Percentiles rank a stretch among this genome's conserved stretches.
Evolutionary conservation across 371 early-diverging fungal genomes (phyloP).

Genomic region (Saksenaea vasiformis): DNA sequence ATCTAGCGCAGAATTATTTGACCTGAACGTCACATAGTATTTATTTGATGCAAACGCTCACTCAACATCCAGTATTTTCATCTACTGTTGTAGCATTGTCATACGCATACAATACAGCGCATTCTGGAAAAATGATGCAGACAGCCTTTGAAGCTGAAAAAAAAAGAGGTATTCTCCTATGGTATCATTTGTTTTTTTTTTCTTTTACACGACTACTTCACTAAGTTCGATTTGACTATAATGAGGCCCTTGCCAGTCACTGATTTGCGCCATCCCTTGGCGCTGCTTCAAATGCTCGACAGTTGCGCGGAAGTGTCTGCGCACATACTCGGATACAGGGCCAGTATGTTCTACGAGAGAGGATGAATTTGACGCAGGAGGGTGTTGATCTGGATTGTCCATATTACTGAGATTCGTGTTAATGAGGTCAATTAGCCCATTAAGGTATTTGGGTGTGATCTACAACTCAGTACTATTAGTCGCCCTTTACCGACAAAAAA

Average conservation of each 20-base stretch:
- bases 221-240: constrained; percentile 32
- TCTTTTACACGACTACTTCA: neutral
- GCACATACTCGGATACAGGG: constrained; percentile 61
- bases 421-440: constrained; percentile 82
- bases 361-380: constrained; percentile 52
- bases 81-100: too few species aligned
- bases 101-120: too few species aligned
- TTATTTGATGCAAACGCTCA: too few species aligned
- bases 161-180: neutral
- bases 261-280: constrained; percentile 24
- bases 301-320: constrained; percentile 65
- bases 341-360: constrained; percentile 55
- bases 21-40: too few species aligned
- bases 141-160: too few species aligned
- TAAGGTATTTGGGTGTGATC: constrained; percentile 79
- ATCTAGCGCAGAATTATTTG: too few species aligned
- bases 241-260: constrained; percentile 21
- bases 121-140: too few species aligned
- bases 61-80: too few species aligned
- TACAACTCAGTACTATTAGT: constrained; percentile 16
- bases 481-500: neutral
- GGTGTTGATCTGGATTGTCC: constrained; percentile 58
- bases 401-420: constrained; percentile 61
- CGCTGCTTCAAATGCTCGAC: constrained; percentile 52
- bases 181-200: neutral